A percentile compares a stretch with the other conserved stretches of the same genome.
phyloP scores from a whole-genome alignment of 2,329 filamentous ascomycete species.

The Aspergillus hiratsukae region DNA sequence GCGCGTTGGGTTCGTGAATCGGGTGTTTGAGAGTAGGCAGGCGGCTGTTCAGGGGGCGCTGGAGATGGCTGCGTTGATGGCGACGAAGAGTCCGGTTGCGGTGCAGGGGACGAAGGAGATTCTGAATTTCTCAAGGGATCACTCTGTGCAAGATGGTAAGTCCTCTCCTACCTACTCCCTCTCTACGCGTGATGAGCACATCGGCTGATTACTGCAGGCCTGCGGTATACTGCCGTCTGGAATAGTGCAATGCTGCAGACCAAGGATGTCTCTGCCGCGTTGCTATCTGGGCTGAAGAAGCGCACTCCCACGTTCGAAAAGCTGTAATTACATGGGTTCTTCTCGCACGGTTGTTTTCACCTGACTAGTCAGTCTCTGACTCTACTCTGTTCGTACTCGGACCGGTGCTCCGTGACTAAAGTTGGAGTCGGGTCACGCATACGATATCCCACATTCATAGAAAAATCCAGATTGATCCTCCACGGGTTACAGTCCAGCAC shows the following conservation, averaged over 20 bases:
- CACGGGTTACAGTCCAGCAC: too few species aligned
- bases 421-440: not conserved
- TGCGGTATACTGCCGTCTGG: slow-evolving; percentile 84
- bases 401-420: not conserved
- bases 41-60: slow-evolving; percentile 60
- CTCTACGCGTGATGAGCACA: not conserved
- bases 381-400: not conserved
- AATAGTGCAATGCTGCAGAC: slow-evolving; percentile 81
- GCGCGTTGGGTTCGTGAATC: slow-evolving; percentile 42
- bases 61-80: slow-evolving; percentile 61
- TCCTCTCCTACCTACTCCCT: slow-evolving; percentile 15
- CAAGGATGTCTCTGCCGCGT: slow-evolving; percentile 66
- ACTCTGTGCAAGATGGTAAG: slow-evolving; percentile 69
- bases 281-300: slow-evolving; percentile 73
- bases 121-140: slow-evolving; percentile 75
- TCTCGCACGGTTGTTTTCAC: not conserved
- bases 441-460: not conserved
- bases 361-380: not conserved
- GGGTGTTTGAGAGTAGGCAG: slow-evolving; percentile 49
- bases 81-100: slow-evolving; percentile 79
- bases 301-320: slow-evolving; percentile 80
- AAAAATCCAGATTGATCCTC: not conserved
- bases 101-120: slow-evolving; percentile 85
- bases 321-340: slow-evolving; percentile 48
- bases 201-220: slow-evolving; percentile 41